Evolutionary conservation across 1,284 basidiomycete species (phyloP).

Genomic region (Ceratobasidium sp.): DNA sequence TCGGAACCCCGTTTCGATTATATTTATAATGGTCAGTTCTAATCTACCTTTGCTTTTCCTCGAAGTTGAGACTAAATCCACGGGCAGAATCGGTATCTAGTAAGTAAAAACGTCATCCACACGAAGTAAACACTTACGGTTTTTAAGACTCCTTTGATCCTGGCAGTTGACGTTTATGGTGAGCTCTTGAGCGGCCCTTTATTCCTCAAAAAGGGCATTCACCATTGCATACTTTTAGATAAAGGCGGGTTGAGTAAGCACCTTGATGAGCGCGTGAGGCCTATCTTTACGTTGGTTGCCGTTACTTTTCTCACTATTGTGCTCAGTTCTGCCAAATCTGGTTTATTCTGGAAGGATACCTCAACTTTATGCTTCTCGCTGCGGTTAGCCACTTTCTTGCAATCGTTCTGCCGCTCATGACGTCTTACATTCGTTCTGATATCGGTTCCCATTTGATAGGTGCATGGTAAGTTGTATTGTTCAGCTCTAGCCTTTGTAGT

Average conservation of each 20-base stretch:
- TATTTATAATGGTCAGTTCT: slow-evolving; percentile 21
- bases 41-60: background rate
- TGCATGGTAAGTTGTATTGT: slow-evolving; percentile 15
- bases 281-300: too few species aligned
- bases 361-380: slow-evolving; percentile 35
- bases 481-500: background rate
- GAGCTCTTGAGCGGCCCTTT: background rate
- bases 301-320: background rate
- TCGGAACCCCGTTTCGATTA: slow-evolving; percentile 1
- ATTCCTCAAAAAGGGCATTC: background rate
- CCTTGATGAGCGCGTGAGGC: background rate
- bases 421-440: too few species aligned
- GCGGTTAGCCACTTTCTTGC: background rate
- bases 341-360: slow-evolving; percentile 31
- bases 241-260: slow-evolving; percentile 30
- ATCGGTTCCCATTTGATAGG: background rate
- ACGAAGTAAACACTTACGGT: too few species aligned
- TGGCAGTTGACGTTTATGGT: slow-evolving; percentile 38
- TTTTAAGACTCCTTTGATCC: slow-evolving; percentile 18
- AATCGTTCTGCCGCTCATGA: too few species aligned
- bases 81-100: slow-evolving; percentile 27
- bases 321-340: slow-evolving; percentile 26
- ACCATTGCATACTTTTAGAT: background rate
- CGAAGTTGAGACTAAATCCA: background rate
- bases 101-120: background rate